Percentiles rank a stretch among this genome's conserved stretches.
Evolutionary conservation across 179 eudicot genomes (phyloP).

Genomic region (Silene noctiflora): DNA sequence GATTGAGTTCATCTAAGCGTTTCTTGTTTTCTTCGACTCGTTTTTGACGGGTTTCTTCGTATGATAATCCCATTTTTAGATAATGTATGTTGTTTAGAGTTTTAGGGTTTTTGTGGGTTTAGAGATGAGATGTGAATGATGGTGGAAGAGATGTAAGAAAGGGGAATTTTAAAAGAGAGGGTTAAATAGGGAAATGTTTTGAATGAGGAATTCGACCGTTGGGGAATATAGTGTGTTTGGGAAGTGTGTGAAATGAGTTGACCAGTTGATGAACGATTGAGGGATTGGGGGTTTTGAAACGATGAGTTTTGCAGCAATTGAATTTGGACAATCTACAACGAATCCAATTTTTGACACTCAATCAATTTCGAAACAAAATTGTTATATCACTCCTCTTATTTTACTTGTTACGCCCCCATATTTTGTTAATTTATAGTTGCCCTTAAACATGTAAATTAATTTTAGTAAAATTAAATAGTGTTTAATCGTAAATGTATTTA

Average conservation of each 20-base stretch:
- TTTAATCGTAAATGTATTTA: too few relatives aligned
- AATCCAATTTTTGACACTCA: too few relatives aligned
- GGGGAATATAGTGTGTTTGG: neutral
- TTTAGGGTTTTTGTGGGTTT: neutral
- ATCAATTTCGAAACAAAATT: too few relatives aligned
- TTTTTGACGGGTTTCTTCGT: constrained; percentile 58
- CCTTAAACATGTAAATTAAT: too few relatives aligned
- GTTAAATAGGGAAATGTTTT: neutral
- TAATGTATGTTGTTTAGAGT: neutral
- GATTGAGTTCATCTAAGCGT: constrained; percentile 66
- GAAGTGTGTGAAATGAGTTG: neutral
- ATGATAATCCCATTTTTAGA: constrained; percentile 52
- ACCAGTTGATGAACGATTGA: neutral
- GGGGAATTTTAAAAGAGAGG: neutral
- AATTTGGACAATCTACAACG: too few relatives aligned
- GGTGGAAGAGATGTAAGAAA: neutral
- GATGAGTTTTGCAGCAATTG: too few relatives aligned
- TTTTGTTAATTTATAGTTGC: too few relatives aligned
- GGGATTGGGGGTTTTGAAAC: too few relatives aligned
- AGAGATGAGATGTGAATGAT: neutral
- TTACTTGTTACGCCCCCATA: too few relatives aligned
- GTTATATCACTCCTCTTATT: too few relatives aligned
- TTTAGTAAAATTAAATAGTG: too few relatives aligned
- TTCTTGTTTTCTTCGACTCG: constrained; percentile 73
- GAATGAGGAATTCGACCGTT: neutral